phyloP scores from a whole-genome alignment of 345 rosid genomes.

The Citrus reticulata region DNA sequence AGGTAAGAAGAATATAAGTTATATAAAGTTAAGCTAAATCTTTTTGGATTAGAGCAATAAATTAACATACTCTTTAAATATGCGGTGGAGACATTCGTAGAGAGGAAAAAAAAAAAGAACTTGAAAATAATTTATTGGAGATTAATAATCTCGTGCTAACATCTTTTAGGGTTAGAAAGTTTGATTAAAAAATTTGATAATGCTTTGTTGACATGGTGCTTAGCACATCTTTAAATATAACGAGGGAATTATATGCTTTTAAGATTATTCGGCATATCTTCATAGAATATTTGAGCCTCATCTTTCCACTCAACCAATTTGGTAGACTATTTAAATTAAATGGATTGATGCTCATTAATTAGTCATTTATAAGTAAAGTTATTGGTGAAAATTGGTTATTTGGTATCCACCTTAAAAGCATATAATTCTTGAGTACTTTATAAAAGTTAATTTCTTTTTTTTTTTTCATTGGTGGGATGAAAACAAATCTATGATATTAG shows the following conservation, averaged over 20 bases:
- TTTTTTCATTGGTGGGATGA: not conserved
- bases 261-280: not conserved
- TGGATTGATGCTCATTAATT: not conserved
- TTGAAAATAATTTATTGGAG: not conserved
- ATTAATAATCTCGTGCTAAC: not conserved
- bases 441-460: not conserved
- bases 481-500: not conserved
- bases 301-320: not conserved
- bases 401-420: not conserved
- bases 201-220: not conserved
- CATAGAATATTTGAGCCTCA: not conserved
- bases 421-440: not conserved
- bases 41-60: not conserved
- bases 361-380: not conserved
- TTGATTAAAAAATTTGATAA: not conserved
- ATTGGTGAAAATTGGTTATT: not conserved
- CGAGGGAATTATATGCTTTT: not conserved
- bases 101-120: not conserved
- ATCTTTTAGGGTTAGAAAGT: not conserved
- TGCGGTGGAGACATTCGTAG: not conserved
- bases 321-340: not conserved
- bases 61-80: not conserved
- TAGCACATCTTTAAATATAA: constrained; percentile 3
- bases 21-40: not conserved
- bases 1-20: not conserved